Conservation (phyloP, 2,329 filamentous ascomycete genomes). For the Exophiala viscosa region DNA sequence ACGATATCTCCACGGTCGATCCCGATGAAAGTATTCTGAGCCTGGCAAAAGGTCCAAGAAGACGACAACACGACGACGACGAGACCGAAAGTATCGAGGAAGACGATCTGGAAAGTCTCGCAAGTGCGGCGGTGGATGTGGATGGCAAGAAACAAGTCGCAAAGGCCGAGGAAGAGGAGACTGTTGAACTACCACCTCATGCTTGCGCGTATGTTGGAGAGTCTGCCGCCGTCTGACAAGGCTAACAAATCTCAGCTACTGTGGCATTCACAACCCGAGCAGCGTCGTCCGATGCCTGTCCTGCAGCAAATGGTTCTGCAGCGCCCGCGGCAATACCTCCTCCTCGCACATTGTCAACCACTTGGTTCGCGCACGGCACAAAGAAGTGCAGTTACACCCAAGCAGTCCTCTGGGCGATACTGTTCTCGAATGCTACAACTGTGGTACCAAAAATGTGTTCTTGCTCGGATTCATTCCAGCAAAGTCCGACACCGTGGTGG, state of each 20-base stretch:
- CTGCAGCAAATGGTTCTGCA: constrained; percentile 99
- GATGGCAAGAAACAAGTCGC: constrained; percentile 55
- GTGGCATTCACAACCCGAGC: constrained; percentile 91
- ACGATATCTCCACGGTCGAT: constrained; percentile 70
- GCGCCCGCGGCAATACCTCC: constrained; percentile 89
- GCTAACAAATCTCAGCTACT: constrained; percentile 61
- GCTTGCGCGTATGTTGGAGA: constrained; percentile 78
- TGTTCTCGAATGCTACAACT: constrained; percentile 97
- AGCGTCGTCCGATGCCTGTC: constrained; percentile 94
- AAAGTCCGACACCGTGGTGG: constrained; percentile 97
- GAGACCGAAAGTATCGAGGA: constrained; percentile 81
- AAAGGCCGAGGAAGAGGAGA: constrained; percentile 57
- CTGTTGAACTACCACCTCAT: constrained; percentile 78
- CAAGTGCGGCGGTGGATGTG: constrained; percentile 75
- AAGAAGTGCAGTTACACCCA: constrained; percentile 96
- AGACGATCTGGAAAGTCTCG: constrained; percentile 72
- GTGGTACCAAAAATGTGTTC: constrained; percentile 98
- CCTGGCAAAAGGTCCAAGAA: constrained; percentile 57
- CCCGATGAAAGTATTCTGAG: constrained; percentile 76
- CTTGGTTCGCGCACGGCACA: constrained; percentile 92
- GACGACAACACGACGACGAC: constrained; percentile 77
- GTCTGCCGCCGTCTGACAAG: background rate
- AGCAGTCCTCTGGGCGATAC: constrained; percentile 91
- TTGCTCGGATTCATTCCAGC: constrained; percentile 96
- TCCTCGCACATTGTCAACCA: constrained; percentile 99